Base-by-base conservation (phyloP, 331 rosid genomes). In the Acacia pycnantha region DNA sequence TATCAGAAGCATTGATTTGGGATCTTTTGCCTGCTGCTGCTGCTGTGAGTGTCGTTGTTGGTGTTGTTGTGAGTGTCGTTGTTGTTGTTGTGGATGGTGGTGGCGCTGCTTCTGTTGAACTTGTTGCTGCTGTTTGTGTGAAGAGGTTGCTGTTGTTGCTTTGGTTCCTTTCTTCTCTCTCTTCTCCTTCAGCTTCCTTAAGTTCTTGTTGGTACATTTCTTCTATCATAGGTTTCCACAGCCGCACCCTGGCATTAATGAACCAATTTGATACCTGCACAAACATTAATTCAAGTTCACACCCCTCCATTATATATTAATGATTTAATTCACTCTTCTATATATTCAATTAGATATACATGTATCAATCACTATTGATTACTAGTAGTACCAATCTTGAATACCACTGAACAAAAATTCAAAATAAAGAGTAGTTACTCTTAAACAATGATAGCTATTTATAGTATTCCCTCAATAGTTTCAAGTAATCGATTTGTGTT, bases 171-270 rank as follows among this genome's bases (percentile, higher is more conserved):
- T 88, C 87, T 47, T 86, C 87, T 82, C 79, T 71, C 3, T 82
- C 88, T 27, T 73, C 78, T 47, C 67, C 81, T 66, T 93, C 91
- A 35, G 71, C 87, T 47, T 94, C 97, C 70, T 92, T 92, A 59
- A 89, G 82, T 85, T 95, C 99, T 87, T 93, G 97, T 84, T 95
- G 98, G 90, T 95, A 95, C 99, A 95, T 95, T 70, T 95, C 98
- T 87, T 95, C 99, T 82, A 95, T 96, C 99, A 95, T 95, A 87
- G 99, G 99, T 90, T 95, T 95, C 99, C 99, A 95, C 98, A 95
- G 88, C 21, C 99, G 90, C 83, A 95, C 99, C 92, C 99, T 90
- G 44, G 99, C 99, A 92, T 95, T 95, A 43, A 95, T 95, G 92
- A 95, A 95, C 99, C 99, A 95, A 80, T 95, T 95, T 81, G 99